Evolutionary conservation across 2,329 filamentous ascomycete genomes (phyloP).

Genomic region (Didymella glomerata): DNA sequence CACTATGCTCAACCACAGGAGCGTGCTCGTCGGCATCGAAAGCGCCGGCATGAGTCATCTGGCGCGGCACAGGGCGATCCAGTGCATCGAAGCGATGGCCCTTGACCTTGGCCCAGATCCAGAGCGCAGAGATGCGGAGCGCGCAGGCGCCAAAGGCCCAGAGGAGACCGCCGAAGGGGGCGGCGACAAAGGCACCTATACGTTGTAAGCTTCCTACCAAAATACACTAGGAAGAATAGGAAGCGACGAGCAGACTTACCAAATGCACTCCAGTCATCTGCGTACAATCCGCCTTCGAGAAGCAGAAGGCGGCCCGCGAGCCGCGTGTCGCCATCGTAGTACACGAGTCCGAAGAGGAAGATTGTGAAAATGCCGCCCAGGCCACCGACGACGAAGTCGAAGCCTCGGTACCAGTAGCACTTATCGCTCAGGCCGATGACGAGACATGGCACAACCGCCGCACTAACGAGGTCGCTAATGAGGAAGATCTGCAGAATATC

Average conservation of each 20-base stretch:
- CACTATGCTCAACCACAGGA: constrained; percentile 35
- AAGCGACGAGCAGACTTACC: constrained; percentile 53
- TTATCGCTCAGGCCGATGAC: constrained; percentile 73
- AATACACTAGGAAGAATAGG: no score
- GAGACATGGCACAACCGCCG: constrained; percentile 77
- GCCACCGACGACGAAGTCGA: constrained; percentile 80
- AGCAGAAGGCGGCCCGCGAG: constrained; percentile 73
- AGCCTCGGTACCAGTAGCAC: constrained; percentile 77
- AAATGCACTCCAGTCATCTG: constrained; percentile 81
- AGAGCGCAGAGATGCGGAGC: constrained; percentile 68
- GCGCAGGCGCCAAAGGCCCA: constrained; percentile 72
- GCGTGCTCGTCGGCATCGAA: constrained; percentile 40
- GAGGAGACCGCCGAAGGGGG: constrained; percentile 76
- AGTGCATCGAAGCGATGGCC: constrained; percentile 72
- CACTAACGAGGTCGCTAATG: constrained; percentile 81
- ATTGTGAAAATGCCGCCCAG: constrained; percentile 80
- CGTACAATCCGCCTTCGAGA: constrained; percentile 76
- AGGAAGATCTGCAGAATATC: constrained; percentile 83
- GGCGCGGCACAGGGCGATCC: constrained; percentile 56
- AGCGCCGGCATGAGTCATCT: constrained; percentile 17
- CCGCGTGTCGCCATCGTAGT: constrained; percentile 74
- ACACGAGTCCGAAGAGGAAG: constrained; percentile 81
- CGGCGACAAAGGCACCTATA: constrained; percentile 74
- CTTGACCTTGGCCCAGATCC: constrained; percentile 63
- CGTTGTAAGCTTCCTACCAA: constrained; percentile 11